Evolutionary conservation across 1,284 basidiomycete genomes (phyloP), one percentile per base, ranked within the genome.

Genomic region (Ustanciosporium gigantosporum): DNA sequence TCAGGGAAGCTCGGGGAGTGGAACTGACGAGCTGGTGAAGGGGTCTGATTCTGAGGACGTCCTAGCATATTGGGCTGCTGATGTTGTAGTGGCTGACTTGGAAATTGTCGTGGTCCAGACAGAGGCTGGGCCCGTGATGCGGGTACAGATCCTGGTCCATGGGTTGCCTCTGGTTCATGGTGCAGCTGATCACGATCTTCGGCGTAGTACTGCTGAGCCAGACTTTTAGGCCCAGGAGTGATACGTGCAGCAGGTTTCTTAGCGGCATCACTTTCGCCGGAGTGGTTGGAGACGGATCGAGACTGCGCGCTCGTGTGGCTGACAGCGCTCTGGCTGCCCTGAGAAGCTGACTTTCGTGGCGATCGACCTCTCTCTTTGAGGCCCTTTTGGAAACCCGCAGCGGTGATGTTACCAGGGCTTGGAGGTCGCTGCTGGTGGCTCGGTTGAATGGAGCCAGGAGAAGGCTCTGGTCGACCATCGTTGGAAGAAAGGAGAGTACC

Each of bases 391-490:
- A 70, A 70, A 17, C 58, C 66, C 14, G 55, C 66, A 0, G 68
- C 68, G 7, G 42, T 67, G 31, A 67, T 69, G n/a, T 43, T 51
- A 16, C 48, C 52, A 8, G 60, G 55, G 27, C 47, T 49, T 19
- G 51, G 16, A 23, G 59, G 51, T 2, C 59, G 36, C 21, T 50
- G 47, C 20, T 49, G 60, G 19, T 5, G 24, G 22, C 5, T 22
- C 23, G 13, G 38, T 32, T 9, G 46, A 7, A 37, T 40, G 11
- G 41, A 36, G 4, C 22, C 16, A 2, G 25, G 35, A 16, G 23
- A 22, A 7, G 46, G 43, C 29, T 70, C 68, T 2, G 59, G 69
- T 20, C 69, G 41, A 15, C 70, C 70, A 40, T 73, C 70, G 38
- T 72, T 73, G 32, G 51, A 60, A 23, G 57, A 64, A 14, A 27